Conservation (phyloP, 1,139 yeast genomes). For the Suhomyces terraborum region DNA sequence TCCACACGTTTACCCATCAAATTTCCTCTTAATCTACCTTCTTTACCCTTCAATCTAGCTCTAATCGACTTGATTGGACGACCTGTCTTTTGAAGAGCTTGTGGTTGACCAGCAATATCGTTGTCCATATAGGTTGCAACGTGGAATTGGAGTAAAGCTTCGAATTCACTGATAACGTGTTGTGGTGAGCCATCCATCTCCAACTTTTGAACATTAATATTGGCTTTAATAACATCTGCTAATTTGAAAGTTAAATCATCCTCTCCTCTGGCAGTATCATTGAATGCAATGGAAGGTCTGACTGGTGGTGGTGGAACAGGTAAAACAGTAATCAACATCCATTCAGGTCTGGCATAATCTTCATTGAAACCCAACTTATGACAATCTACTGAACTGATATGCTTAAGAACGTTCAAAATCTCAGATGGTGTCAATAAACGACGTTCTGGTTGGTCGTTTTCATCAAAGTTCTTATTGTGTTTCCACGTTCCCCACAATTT, state of each 20-base stretch:
- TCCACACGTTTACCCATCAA: constrained; percentile 99
- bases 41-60: constrained; percentile 98
- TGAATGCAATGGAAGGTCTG: constrained; percentile 96
- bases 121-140: constrained; percentile 99
- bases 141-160: constrained; percentile 91
- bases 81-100: constrained; percentile 97
- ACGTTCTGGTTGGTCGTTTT: constrained; percentile 89
- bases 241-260: constrained; percentile 98
- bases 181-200: constrained; percentile 99
- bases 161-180: constrained; percentile 95
- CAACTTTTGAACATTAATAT: constrained; percentile 90
- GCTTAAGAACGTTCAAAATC: constrained; percentile 87
- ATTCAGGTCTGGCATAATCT: constrained; percentile 97
- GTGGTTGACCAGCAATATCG: constrained; percentile 99
- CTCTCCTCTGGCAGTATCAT: constrained; percentile 98
- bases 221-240: constrained; percentile 96
- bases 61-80: constrained; percentile 98
- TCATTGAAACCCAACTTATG: constrained; percentile 83
- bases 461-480: constrained; percentile 75
- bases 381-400: constrained; percentile 84
- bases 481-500: constrained; percentile 98
- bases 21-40: constrained; percentile 97
- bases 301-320: constrained; percentile 99
- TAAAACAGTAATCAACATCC: constrained; percentile 94
- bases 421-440: constrained; percentile 87